A percentile compares a stretch with the other conserved stretches of the same genome.
These are phyloP conservation scores for Trypanosoma melophagium DNA, from an alignment of 208 protist genomes.

Conservation along the genomic window DNA sequence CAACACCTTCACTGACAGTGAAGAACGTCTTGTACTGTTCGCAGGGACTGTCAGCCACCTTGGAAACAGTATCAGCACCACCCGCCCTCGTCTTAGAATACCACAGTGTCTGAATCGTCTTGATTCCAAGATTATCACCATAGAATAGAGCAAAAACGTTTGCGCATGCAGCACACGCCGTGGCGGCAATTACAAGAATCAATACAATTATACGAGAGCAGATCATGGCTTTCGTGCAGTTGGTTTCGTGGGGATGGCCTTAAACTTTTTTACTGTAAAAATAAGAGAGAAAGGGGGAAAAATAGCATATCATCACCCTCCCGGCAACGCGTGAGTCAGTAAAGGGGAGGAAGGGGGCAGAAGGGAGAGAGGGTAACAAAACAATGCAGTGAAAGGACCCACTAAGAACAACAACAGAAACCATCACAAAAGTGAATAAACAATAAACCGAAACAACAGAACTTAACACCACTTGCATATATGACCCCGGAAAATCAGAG, in stretches of 20 bases:
- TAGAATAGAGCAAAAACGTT: neutral
- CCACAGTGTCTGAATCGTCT: slow-evolving; percentile 1
- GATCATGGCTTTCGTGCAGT: neutral
- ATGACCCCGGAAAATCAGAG: too few relatives aligned
- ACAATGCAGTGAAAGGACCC: too few relatives aligned
- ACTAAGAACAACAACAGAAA: too few relatives aligned
- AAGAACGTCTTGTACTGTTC: neutral
- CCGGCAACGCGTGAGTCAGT: neutral
- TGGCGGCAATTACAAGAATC: neutral
- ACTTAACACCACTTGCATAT: too few relatives aligned
- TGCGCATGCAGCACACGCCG: neutral
- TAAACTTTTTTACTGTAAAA: neutral
- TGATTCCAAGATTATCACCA: neutral
- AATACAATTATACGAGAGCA: neutral
- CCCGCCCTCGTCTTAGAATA: neutral
- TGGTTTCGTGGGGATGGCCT: neutral
- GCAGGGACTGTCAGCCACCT: neutral
- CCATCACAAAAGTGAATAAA: too few relatives aligned
- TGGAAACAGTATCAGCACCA: neutral
- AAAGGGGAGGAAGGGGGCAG: neutral
- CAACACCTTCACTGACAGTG: too few relatives aligned
- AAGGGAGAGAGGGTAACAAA: neutral
- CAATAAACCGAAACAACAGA: too few relatives aligned
- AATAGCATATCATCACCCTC: too few relatives aligned
- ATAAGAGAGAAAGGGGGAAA: neutral